Base-by-base conservation (phyloP, 306 rosid species). In the Sicyos baderoa region DNA sequence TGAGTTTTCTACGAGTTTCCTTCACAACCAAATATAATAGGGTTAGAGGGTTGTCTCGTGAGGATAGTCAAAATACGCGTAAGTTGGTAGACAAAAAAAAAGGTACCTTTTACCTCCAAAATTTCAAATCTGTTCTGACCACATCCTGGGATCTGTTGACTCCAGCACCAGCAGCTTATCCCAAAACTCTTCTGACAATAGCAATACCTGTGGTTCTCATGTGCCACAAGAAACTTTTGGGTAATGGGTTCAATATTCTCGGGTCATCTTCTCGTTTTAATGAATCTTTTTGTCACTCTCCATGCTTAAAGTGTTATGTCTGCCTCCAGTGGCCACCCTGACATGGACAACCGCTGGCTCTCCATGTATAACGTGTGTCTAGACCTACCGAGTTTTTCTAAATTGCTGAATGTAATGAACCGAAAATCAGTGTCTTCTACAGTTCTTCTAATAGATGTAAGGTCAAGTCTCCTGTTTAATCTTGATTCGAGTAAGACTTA, bases 351-450 rank as follows among this genome's bases (percentile, higher is more conserved):
- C 37, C 82, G 75, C 35, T 86, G 96, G 96, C 86, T 60, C 76
- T 78, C 84, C 68, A 74, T 86, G 56, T 83, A 86, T 73, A 89
- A 89, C 66, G 90, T 86, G 56, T 89, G 86, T 79, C 57, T 79
- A 77, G 87, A 85, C 69, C 79, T 83, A 52, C 78, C 77, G 51
- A 78, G 80, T 61, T 84, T 90, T 15, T 88, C 90, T 3, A 84
- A 86, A 67, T 72, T 83, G 82, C 88, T 50, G 70, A 79, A 64
- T 74, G 47, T 82, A 54, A 62, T 72, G 76, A 68, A 79, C 74
- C 63, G 74, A 69, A 80, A 74, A 78, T 74, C 76, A 21, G 70
- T 50, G 70, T 54, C 80, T 63, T 72, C 80, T 75, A 67, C n/a
- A n/a, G n/a, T n/a, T n/a, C n/a, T n/a, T n/a, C 62, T 27, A 75